Percentiles rank a stretch among this genome's conserved stretches.
These are phyloP conservation scores for Aspergillus vadensis DNA, from an alignment of 2,329 filamentous ascomycete species.

Conservation along the genomic window DNA sequence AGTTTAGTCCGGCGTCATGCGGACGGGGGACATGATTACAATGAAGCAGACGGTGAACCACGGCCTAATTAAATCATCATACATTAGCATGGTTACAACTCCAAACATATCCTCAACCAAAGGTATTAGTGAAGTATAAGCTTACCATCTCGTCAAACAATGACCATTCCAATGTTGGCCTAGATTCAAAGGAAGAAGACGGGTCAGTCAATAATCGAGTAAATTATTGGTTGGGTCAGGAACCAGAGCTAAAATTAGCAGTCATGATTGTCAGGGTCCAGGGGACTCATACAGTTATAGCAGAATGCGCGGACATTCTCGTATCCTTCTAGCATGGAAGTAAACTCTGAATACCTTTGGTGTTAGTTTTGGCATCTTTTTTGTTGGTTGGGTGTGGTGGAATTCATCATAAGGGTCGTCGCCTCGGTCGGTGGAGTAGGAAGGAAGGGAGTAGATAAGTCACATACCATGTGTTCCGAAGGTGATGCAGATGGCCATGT, in stretches of 20 bases:
- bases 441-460: not conserved
- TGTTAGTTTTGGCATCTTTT: conserved; percentile 1
- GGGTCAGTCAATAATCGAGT: too few relatives aligned
- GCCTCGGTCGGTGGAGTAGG: not conserved
- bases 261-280: not conserved
- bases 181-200: conserved; percentile 11
- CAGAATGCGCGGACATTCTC: conserved; percentile 50
- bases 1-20: conserved; percentile 9
- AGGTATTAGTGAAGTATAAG: conserved; percentile 1
- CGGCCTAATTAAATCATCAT: conserved; percentile 31
- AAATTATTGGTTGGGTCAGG: conserved; percentile 4
- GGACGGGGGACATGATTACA: conserved; percentile 25
- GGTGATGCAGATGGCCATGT: conserved; percentile 48
- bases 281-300: conserved; percentile 44
- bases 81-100: not conserved
- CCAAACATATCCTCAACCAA: not conserved
- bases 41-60: conserved; percentile 52
- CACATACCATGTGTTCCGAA: conserved; percentile 45
- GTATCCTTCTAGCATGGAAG: conserved; percentile 47
- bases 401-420: not conserved
- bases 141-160: conserved; percentile 47
- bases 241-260: conserved; percentile 7
- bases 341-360: conserved; percentile 40
- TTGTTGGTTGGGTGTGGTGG: not conserved
- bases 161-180: conserved; percentile 49